Conservation (phyloP, 1,284 basidiomycete species). For the Erythrobasidium hasegawianum region DNA sequence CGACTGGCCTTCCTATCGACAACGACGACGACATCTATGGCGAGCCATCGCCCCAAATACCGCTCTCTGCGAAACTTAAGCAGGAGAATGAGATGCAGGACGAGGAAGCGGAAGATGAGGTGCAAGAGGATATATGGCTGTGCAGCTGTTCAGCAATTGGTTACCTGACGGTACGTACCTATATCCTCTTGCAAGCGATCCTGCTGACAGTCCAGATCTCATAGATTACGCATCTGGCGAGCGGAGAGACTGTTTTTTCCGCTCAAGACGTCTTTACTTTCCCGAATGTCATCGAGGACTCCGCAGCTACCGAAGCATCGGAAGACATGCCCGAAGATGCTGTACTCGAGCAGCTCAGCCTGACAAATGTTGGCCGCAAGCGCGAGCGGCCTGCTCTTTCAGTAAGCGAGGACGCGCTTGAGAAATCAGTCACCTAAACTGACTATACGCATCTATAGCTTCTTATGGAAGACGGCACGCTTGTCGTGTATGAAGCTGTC, state of each 20-base stretch:
- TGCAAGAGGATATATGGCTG: neutral
- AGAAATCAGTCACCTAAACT: no score
- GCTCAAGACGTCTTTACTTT: conserved; percentile 47
- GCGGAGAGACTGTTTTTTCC: conserved; percentile 48
- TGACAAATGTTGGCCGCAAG: conserved; percentile 36
- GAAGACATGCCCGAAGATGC: conserved; percentile 43
- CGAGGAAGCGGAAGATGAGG: neutral
- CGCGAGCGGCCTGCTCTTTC: conserved; percentile 23
- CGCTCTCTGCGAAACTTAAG: neutral
- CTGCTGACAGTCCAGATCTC: no score
- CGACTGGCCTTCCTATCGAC: neutral
- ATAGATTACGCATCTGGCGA: conserved; percentile 50
- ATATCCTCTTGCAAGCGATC: no score
- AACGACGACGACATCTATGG: conserved; percentile 33
- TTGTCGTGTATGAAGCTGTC: conserved; percentile 70
- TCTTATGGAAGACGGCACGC: conserved; percentile 69
- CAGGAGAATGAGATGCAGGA: conserved; percentile 1
- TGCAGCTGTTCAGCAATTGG: conserved; percentile 8
- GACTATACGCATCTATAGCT: no score
- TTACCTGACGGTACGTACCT: neutral
- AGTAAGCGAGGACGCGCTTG: no score
- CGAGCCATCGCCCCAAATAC: neutral
- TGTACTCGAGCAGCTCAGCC: conserved; percentile 46
- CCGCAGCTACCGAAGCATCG: conserved; percentile 1
- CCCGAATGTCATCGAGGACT: conserved; percentile 38